Evolutionary conservation across 441 rosid genomes (phyloP).

Genomic region (Bocquillonia castaneifolia): DNA sequence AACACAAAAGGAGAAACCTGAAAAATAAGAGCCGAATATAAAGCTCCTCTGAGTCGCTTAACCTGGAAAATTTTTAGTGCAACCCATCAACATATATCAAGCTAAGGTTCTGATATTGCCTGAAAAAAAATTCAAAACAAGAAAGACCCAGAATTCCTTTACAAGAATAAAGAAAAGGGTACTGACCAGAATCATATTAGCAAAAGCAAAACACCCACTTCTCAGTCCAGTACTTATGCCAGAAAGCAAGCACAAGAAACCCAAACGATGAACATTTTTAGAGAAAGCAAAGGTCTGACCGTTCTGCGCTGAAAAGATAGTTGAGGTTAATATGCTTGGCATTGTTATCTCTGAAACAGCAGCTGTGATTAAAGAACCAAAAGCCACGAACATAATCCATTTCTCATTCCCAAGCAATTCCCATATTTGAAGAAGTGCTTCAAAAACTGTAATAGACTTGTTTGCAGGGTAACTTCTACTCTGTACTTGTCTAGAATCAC

Average conservation of each 20-base stretch:
- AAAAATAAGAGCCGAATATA: slow-evolving; percentile 38
- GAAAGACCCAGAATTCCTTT: neutral
- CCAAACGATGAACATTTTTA: slow-evolving; percentile 31
- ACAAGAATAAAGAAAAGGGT: neutral
- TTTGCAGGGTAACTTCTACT: neutral
- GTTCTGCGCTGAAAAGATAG: slow-evolving; percentile 46
- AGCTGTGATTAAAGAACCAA: slow-evolving; percentile 37
- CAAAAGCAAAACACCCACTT: slow-evolving; percentile 45
- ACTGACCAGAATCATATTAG: slow-evolving; percentile 43
- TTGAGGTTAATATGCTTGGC: slow-evolving; percentile 44
- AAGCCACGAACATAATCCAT: slow-evolving; percentile 36
- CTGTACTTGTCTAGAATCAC: slow-evolving; percentile 16
- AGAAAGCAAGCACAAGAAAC: slow-evolving; percentile 38
- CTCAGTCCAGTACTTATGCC: slow-evolving; percentile 57
- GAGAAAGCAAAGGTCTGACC: slow-evolving; percentile 31
- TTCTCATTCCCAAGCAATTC: slow-evolving; percentile 34
- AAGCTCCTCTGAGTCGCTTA: slow-evolving; percentile 41
- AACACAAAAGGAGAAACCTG: slow-evolving; percentile 32
- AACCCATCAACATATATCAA: neutral
- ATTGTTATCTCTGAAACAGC: slow-evolving; percentile 50
- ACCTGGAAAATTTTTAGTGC: slow-evolving; percentile 30
- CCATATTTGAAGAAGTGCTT: slow-evolving; percentile 36
- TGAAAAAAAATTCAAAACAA: neutral
- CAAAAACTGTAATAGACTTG: slow-evolving; percentile 26
- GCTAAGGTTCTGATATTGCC: neutral